Conservation (phyloP, 164 flowering plant genomes). For the Saururus chinensis region DNA sequence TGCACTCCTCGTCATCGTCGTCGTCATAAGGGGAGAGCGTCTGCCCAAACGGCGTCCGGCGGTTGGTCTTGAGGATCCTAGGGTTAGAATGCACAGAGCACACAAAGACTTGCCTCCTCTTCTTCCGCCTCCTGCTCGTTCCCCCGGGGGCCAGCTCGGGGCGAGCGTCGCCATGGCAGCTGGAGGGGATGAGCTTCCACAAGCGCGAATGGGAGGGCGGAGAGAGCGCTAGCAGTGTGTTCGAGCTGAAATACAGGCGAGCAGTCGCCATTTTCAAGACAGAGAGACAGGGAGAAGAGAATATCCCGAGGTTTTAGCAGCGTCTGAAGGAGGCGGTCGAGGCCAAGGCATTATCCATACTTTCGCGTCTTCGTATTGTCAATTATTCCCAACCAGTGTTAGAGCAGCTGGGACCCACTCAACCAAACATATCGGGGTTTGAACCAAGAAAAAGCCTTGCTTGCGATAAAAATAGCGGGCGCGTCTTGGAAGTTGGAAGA, state of each 20-base stretch:
- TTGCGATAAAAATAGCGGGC: no score
- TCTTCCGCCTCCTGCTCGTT: constrained; percentile 5
- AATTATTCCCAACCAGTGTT: no score
- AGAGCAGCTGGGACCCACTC: no score
- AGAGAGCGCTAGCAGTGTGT: constrained; percentile 1
- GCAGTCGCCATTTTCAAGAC: constrained; percentile 15
- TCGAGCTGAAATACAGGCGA: constrained; percentile 11
- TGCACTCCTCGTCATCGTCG: constrained; percentile 31
- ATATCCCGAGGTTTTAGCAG: not conserved
- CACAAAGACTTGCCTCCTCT: constrained; percentile 20
- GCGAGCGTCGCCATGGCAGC: constrained; percentile 3
- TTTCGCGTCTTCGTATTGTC: not conserved
- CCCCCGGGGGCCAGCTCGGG: not conserved
- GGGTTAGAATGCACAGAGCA: constrained; percentile 65
- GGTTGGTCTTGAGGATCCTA: constrained; percentile 55
- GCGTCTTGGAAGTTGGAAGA: no score
- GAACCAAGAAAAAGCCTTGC: no score
- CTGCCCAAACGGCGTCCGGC: constrained; percentile 40
- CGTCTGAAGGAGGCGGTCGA: not conserved
- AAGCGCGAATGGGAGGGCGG: not conserved
- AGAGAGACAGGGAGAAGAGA: not conserved
- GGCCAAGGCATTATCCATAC: not conserved
- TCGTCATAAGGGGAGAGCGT: constrained; percentile 33
- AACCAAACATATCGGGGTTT: no score
- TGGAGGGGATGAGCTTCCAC: constrained; percentile 1